Percentiles rank a stretch among this genome's conserved stretches.
Conservation (phyloP, 208 protist species). For the Crithidia fasciculata region DNA sequence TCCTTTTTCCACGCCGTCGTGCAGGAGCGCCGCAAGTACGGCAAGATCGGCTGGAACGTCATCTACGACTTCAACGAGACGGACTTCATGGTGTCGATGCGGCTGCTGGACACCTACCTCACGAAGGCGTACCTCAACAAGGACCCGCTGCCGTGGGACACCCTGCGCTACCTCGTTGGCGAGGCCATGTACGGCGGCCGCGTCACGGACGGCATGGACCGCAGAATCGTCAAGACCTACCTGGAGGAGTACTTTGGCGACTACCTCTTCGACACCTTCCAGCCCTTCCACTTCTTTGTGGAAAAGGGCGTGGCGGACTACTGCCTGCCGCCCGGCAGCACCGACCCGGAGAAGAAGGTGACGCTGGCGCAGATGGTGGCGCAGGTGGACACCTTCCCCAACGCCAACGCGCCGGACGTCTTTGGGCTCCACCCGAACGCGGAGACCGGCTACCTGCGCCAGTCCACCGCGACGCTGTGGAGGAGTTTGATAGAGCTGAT, state of each 20-base stretch:
- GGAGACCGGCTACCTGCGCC: conserved; percentile 98
- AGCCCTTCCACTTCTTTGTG: conserved; percentile 98
- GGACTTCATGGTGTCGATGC: conserved; percentile 98
- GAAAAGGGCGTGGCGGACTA: conserved; percentile 90
- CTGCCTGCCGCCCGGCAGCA: conserved; percentile 84
- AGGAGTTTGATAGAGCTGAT: conserved; percentile 96
- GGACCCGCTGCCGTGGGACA: conserved; percentile 98
- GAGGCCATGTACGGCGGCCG: conserved; percentile 99
- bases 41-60: conserved; percentile 99
- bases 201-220: conserved; percentile 98
- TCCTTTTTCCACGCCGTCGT: conserved; percentile 99
- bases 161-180: conserved; percentile 98
- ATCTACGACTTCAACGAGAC: conserved; percentile 99
- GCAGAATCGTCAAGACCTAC: conserved; percentile 98
- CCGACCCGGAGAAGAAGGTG: conserved; percentile 68
- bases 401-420: conserved; percentile 96
- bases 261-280: conserved; percentile 99
- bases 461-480: conserved; percentile 95
- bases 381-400: conserved; percentile 93
- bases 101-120: conserved; percentile 97
- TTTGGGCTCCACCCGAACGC: conserved; percentile 99
- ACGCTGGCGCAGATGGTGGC: conserved; percentile 88
- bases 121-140: conserved; percentile 95
- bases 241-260: conserved; percentile 99
- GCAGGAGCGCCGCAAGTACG: conserved; percentile 98